Percentiles rank a stretch among this genome's conserved stretches.
These are phyloP conservation scores for Fermentozyma sake DNA, from an alignment of 1,139 yeast genomes.

Conservation along the genomic window DNA sequence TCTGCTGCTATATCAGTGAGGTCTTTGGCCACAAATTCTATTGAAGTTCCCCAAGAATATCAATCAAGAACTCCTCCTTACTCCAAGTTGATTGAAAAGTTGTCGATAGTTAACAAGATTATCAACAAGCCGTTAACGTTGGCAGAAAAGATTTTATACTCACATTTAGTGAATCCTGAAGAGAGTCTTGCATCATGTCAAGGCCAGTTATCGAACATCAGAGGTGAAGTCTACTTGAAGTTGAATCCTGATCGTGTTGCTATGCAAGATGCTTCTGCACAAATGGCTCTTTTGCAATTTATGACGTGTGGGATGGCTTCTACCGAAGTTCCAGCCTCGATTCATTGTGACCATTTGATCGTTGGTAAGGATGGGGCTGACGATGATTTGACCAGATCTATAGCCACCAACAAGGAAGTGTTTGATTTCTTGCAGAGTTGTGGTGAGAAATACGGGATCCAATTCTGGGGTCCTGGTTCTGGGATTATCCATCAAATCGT, in stretches of 20 bases:
- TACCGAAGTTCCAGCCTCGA: conserved; percentile 90
- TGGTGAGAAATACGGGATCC: conserved; percentile 90
- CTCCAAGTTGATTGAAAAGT: conserved; percentile 61
- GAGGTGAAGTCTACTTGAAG: conserved; percentile 85
- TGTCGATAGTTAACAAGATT: conserved; percentile 58
- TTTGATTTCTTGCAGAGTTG: conserved; percentile 89
- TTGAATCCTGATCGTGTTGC: conserved; percentile 97
- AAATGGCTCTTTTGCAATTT: conserved; percentile 93
- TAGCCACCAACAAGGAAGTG: conserved; percentile 86
- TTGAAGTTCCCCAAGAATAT: conserved; percentile 53
- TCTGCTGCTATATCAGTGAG: too few species aligned
- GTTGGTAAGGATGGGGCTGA: conserved; percentile 93
- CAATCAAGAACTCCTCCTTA: conserved; percentile 83
- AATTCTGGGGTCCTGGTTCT: conserved; percentile 99
- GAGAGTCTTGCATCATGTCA: conserved; percentile 55
- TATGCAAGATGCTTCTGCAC: conserved; percentile 99
- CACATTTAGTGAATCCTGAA: conserved; percentile 84
- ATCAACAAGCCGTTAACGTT: conserved; percentile 77
- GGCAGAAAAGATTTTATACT: conserved; percentile 90
- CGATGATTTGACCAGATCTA: conserved; percentile 66
- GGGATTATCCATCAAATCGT: conserved; percentile 98
- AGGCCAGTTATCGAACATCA: conserved; percentile 51
- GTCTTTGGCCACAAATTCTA: too few species aligned
- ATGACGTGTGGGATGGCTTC: conserved; percentile 90
- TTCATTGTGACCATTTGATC: conserved; percentile 96